Evolutionary conservation across 371 early-diverging fungal genomes (phyloP).

Genomic region (Chytridium lagenaria): DNA sequence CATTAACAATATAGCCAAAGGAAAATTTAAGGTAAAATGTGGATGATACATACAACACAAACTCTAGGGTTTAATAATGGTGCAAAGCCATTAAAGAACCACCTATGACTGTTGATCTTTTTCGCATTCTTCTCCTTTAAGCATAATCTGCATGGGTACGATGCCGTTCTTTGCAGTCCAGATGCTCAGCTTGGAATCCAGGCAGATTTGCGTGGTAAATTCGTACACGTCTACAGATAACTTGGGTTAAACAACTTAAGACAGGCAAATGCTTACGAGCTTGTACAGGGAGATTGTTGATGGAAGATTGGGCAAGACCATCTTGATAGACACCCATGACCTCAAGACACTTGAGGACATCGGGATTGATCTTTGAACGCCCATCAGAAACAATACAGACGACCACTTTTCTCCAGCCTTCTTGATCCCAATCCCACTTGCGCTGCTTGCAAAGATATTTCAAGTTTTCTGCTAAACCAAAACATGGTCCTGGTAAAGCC

Average conservation of each 20-base stretch:
- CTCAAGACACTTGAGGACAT: constrained; percentile 42
- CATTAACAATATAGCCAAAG: not conserved
- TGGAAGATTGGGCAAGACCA: constrained; percentile 41
- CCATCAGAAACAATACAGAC: constrained; percentile 87
- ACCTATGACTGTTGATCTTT: constrained; percentile 90
- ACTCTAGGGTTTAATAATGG: constrained; percentile 83
- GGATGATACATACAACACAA: constrained; percentile 65
- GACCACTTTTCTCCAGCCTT: constrained; percentile 84
- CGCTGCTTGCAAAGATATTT: constrained; percentile 72
- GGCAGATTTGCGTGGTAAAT: constrained; percentile 51
- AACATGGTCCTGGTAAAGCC: constrained; percentile 54
- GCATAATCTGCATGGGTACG: constrained; percentile 87
- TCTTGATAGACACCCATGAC: constrained; percentile 51
- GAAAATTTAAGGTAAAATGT: no score
- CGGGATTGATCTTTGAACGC: constrained; percentile 53
- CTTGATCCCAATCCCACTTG: constrained; percentile 70
- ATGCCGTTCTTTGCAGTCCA: constrained; percentile 60
- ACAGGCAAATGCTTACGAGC: constrained; percentile 24
- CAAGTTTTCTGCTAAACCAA: constrained; percentile 66
- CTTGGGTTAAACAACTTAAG: constrained; percentile 1
- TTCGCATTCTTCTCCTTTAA: constrained; percentile 73
- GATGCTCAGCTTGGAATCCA: constrained; percentile 55
- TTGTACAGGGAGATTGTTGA: constrained; percentile 38
- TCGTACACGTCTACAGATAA: constrained; percentile 47
- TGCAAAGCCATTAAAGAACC: constrained; percentile 95